Evolutionary conservation across 176 grass and related monocot genomes (phyloP), one percentile per base, ranked within the genome.

Genomic region (Oryza meyeriana): DNA sequence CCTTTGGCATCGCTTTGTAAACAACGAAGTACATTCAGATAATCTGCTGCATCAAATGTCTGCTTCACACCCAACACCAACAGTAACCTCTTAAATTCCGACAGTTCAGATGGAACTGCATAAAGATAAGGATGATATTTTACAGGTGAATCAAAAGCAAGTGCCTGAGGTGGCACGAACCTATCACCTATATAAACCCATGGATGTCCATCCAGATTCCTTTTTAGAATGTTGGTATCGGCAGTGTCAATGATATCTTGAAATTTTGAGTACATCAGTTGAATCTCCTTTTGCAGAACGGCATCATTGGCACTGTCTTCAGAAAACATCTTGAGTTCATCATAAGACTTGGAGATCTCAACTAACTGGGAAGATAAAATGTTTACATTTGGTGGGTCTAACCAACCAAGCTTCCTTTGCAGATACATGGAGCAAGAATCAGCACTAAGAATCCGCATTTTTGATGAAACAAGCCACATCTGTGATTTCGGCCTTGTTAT

Each of bases 81-180:
- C 69, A 98, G 90, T 76, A 98, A 93, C 33, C 42, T 83, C 88
- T 89, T 92, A 83, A 91, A 98, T 72, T 91, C 77, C 26, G 95
- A 94, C 45, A 98, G 78, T 84, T 98, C 95, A 67, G 95, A 98
- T 39, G 95, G 95, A 85, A 98, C 92, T 65, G 91, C 90, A 84
- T 98, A 98, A 69, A 98, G 90, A 78, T 98, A 94, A 57, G 95
- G 92, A 76, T 92, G 92, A 79, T 98, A 98, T 62, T 98, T 98
- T 68, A 98, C 92, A 76, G 95, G 95, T 10, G 92, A 98, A 65
- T 98, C 95, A 94, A 98, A 98, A 71, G 95, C 92, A 87, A 98
- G 95, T 83, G 84, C 84, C 62, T 80, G 85, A 64, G 90, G 78
- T 47, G 75, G 78, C 42, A 98, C 90, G 71, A 98, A 98, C 44